Base-by-base conservation (phyloP, 768 basidiomycete genomes). In the Mycena vitilis region DNA sequence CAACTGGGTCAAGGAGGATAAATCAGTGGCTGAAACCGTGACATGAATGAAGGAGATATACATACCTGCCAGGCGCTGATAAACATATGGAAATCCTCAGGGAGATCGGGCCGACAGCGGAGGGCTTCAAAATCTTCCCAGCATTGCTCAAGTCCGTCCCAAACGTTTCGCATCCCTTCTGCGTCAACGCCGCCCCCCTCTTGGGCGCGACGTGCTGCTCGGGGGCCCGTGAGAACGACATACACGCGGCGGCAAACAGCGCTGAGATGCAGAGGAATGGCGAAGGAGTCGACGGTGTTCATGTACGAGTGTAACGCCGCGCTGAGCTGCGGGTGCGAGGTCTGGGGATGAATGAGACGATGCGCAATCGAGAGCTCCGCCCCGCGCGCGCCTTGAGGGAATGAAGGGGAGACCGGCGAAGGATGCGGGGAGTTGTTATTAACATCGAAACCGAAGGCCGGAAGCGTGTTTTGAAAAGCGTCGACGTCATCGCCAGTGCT, bases 21-120 rank as follows among this genome's bases (percentile, higher is more conserved):
- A 69, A 72, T 68, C 49, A 69, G 66, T 71, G 37, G 71, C 67
- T 72, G 54, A 61, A 51, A 56, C 59, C 51, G 58, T 37, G 42
- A 60, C 58, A 47, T 53, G 30, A 30, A 38, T 40, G 15, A 60
- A 55, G 64, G 51, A 61, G 23, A 67, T 40, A 60, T 15, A 42
- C 87, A 71, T 75, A 95, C 91, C 86, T 94, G 92, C 95, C 95
- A 97, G 40, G 91, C 90, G 74, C 92, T 90, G 52, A 91, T 89
- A 75, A 93, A 96, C 65, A 90, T 80, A 51, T 85, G 84, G 42
- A 85, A 79, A 55, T 84, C 83, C 36, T 79, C 76, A 37, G 80
- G 78, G 23, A 82, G 80, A 42, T 79, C 75, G 15, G 81, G 30
- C 81, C 77, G 65, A 75, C 76, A 52, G 73, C 75, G 37, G 73